Percentiles rank a stretch among this genome's conserved stretches.
phyloP scores from a whole-genome alignment of 352 stramenopile species.

The Phytophthora cactorum region DNA sequence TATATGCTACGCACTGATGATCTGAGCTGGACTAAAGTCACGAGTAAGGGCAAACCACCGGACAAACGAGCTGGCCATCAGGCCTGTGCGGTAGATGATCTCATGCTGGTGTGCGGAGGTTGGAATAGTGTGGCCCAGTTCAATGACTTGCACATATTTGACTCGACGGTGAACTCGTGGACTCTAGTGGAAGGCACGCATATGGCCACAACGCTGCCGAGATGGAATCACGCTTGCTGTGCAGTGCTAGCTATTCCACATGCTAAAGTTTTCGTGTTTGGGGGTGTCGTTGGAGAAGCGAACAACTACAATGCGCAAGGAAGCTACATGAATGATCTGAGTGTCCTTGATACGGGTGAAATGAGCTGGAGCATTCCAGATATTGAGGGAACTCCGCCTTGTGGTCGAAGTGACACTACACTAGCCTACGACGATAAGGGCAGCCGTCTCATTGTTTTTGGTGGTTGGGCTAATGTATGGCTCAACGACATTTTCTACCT shows the following conservation, averaged over 20 bases:
- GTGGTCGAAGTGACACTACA: conserved; percentile 92
- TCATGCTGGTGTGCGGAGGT: conserved; percentile 94
- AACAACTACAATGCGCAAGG: conserved; percentile 89
- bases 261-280: conserved; percentile 97
- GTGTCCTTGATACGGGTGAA: conserved; percentile 93
- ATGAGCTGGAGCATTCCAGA: conserved; percentile 88
- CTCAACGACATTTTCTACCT: conserved; percentile 92
- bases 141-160: conserved; percentile 95
- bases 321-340: conserved; percentile 90
- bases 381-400: conserved; percentile 82
- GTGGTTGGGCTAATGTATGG: conserved; percentile 96
- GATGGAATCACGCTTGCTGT: conserved; percentile 95
- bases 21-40: conserved; percentile 86
- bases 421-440: conserved; percentile 94
- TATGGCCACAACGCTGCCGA: conserved; percentile 77
- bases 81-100: conserved; percentile 87
- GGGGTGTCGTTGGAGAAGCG: conserved; percentile 93
- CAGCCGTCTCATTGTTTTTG: conserved; percentile 93
- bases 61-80: conserved; percentile 94
- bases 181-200: conserved; percentile 76
- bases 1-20: conserved; percentile 90
- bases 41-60: conserved; percentile 84
- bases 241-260: conserved; percentile 95
- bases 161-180: conserved; percentile 89
- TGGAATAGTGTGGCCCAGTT: conserved; percentile 96